phyloP scores from a whole-genome alignment of 2,329 filamentous ascomycete species.

The Xylariaceae sp. region DNA sequence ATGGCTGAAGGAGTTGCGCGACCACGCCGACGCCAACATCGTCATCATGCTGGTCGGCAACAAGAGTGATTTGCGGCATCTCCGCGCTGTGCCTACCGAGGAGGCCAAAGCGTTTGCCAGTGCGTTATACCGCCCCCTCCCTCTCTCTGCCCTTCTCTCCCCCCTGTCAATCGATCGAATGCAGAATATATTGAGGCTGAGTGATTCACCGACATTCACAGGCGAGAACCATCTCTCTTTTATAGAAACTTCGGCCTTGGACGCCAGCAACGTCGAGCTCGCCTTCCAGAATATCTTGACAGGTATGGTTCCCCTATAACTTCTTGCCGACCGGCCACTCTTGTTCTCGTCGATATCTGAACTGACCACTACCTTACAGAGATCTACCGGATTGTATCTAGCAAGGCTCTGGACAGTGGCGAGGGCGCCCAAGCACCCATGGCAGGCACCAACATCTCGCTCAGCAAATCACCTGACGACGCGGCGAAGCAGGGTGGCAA shows the following conservation, averaged over 20 bases:
- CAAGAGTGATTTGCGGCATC: constrained; percentile 99
- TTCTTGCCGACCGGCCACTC: constrained; percentile 5
- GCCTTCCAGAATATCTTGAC: constrained; percentile 99
- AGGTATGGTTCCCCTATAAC: constrained; percentile 67
- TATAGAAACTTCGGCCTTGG: constrained; percentile 97
- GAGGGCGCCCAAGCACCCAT: constrained; percentile 77
- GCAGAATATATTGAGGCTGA: not conserved
- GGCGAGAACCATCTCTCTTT: constrained; percentile 98
- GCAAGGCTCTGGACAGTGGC: constrained; percentile 90
- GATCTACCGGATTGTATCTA: constrained; percentile 98
- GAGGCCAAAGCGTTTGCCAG: constrained; percentile 98
- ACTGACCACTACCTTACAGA: constrained; percentile 51
- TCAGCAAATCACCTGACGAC: constrained; percentile 80
- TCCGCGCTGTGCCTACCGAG: constrained; percentile 94
- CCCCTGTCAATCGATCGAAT: too few relatives aligned
- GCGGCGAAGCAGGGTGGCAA: constrained; percentile 71
- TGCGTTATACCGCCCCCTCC: constrained; percentile 40
- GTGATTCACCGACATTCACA: constrained; percentile 39
- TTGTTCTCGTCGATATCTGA: constrained; percentile 9
- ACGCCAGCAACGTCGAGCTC: constrained; percentile 98
- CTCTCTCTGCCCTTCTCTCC: too few relatives aligned
- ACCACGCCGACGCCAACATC: constrained; percentile 97
- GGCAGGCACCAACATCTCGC: constrained; percentile 77
- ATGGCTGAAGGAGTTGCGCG: constrained; percentile 97
- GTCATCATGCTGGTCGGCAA: constrained; percentile 99